Conservation (phyloP, 2,329 filamentous ascomycete genomes). For the Penicillium glabrum region DNA sequence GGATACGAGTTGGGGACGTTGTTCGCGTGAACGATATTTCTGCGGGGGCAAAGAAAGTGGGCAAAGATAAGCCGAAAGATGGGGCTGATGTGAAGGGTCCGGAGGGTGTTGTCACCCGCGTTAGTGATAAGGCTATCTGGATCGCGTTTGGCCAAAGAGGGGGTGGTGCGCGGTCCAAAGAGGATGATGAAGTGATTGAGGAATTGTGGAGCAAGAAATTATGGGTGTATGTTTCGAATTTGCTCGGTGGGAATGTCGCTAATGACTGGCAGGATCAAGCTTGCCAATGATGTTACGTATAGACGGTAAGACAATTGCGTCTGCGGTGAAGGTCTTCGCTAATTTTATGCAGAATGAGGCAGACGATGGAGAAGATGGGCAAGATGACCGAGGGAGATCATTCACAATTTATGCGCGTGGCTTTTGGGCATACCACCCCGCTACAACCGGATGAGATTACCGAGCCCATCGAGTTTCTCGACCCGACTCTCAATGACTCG, state of each 20-base stretch:
- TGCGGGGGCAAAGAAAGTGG: slow-evolving; percentile 23
- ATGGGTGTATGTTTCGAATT: slow-evolving; percentile 57
- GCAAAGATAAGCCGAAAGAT: slow-evolving; percentile 36
- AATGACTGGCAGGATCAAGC: slow-evolving; percentile 54
- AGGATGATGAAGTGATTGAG: slow-evolving; percentile 45
- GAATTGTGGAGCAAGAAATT: slow-evolving; percentile 58
- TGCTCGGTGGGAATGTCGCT: slow-evolving; percentile 2
- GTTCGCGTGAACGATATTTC: slow-evolving; percentile 44
- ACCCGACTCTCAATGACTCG: slow-evolving; percentile 59
- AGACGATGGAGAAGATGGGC: slow-evolving; percentile 61
- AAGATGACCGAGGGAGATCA: slow-evolving; percentile 58
- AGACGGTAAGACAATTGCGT: slow-evolving; percentile 50
- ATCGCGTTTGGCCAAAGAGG: slow-evolving; percentile 46
- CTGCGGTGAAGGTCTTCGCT: slow-evolving; percentile 1
- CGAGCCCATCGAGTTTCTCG: slow-evolving; percentile 53
- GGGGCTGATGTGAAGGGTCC: slow-evolving; percentile 31
- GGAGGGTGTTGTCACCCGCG: slow-evolving; percentile 49
- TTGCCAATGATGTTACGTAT: slow-evolving; percentile 67
- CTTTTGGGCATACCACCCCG: slow-evolving; percentile 60
- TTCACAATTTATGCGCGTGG: slow-evolving; percentile 58
- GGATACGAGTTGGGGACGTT: slow-evolving; percentile 50
- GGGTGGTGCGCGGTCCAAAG: slow-evolving; percentile 33
- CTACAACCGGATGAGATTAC: slow-evolving; percentile 50
- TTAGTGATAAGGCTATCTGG: slow-evolving; percentile 44
- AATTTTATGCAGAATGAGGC: slow-evolving; percentile 53